Percentiles rank a stretch among this genome's conserved stretches.
Conservation (phyloP, 495 filamentous ascomycete genomes). For the Pseudevernia furfuracea region DNA sequence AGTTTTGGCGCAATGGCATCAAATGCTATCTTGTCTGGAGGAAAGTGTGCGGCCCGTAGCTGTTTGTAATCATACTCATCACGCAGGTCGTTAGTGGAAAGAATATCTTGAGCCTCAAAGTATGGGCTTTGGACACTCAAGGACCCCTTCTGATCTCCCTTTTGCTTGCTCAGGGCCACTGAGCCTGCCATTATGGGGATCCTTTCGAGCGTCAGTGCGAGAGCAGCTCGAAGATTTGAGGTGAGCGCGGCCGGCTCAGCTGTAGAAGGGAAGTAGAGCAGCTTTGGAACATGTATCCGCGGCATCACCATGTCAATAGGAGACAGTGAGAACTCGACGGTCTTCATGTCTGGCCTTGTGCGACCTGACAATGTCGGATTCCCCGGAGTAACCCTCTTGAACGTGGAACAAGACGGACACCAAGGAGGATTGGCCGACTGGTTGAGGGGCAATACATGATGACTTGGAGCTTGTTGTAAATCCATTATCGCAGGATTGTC, state of each 20-base stretch:
- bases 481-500: background rate
- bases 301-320: conserved; percentile 17
- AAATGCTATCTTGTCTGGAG: conserved; percentile 3
- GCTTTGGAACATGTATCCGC: conserved; percentile 13
- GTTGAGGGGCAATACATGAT: background rate
- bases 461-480: background rate
- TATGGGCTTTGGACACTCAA: conserved; percentile 13
- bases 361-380: background rate
- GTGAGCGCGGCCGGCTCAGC: conserved; percentile 4
- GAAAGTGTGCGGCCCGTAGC: conserved; percentile 13
- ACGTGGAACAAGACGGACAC: background rate
- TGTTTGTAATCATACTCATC: conserved; percentile 13
- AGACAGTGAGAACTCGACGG: background rate
- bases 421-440: background rate
- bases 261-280: conserved; percentile 14
- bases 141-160: conserved; percentile 7
- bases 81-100: conserved; percentile 15
- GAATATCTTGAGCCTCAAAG: conserved; percentile 2
- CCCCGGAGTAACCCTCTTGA: background rate
- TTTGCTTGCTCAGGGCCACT: background rate
- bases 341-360: background rate
- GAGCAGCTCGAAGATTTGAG: conserved; percentile 8
- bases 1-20: conserved; percentile 7
- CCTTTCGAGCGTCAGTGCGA: conserved; percentile 6
- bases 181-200: conserved; percentile 15